Evolutionary conservation across 495 filamentous ascomycete genomes (phyloP).

Genomic region (Trypethelium eluteriae): DNA sequence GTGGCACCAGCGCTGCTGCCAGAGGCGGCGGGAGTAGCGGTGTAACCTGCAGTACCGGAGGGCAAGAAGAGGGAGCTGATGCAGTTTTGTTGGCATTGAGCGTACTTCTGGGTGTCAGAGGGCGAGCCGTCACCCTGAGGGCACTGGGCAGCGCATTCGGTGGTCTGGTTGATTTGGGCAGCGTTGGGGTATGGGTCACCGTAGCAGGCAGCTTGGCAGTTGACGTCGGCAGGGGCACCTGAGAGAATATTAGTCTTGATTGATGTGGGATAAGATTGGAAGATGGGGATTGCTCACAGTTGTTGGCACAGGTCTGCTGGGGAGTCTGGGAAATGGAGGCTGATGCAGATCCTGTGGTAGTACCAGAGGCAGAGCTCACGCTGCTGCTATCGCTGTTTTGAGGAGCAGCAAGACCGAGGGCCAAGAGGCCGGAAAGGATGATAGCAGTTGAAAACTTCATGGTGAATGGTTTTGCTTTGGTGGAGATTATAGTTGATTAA

Average conservation of each 20-base stretch:
- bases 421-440: slow-evolving; percentile 1
- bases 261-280: not conserved
- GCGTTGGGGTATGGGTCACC: slow-evolving; percentile 12
- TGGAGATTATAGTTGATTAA: slow-evolving; percentile 16
- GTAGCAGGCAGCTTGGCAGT: slow-evolving; percentile 15
- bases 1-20: not conserved
- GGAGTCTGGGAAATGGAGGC: not conserved
- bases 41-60: not conserved
- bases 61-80: slow-evolving; percentile 14
- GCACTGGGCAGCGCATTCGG: slow-evolving; percentile 14
- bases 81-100: slow-evolving; percentile 13
- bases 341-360: not conserved
- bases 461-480: slow-evolving; percentile 7
- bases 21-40: not conserved
- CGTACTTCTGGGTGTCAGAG: slow-evolving; percentile 12
- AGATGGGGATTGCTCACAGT: not conserved
- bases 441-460: slow-evolving; percentile 12
- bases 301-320: slow-evolving; percentile 6
- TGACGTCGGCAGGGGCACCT: slow-evolving; percentile 10
- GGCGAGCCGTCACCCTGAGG: slow-evolving; percentile 13
- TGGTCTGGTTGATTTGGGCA: slow-evolving; percentile 14
- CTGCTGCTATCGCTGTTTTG: not conserved
- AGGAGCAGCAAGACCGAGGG: not conserved
- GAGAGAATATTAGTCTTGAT: too few relatives aligned
- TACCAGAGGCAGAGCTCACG: slow-evolving; percentile 2